Conservation (phyloP, 306 rosid genomes). For the Castanopsis chinensis region DNA sequence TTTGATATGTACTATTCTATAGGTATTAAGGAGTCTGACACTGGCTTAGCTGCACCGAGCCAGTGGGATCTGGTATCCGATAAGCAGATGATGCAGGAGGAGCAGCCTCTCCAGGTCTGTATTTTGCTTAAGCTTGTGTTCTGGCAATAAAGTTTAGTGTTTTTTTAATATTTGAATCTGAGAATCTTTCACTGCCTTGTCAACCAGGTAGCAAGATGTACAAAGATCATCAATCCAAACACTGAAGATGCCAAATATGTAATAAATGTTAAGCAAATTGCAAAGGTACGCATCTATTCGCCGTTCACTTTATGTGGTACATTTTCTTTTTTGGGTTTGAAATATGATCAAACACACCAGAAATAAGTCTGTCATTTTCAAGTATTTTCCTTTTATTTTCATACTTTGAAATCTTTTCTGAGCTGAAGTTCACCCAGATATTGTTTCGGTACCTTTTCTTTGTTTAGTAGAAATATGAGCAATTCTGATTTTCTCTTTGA, state of each 20-base stretch:
- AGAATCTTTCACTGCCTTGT: constrained; percentile 26
- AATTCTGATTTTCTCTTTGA: neutral
- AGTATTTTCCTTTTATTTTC: neutral
- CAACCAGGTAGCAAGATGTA: constrained; percentile 92
- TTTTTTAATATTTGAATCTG: neutral
- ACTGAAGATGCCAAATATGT: constrained; percentile 98
- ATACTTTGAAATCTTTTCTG: neutral
- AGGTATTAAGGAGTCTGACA: constrained; percentile 99
- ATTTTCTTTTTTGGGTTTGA: neutral
- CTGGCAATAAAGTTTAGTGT: neutral
- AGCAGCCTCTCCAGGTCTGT: constrained; percentile 95
- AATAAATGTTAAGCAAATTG: constrained; percentile 95
- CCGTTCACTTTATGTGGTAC: neutral
- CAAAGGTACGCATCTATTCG: constrained; percentile 52
- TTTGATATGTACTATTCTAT: constrained; percentile 7
- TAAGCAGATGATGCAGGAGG: constrained; percentile 99
- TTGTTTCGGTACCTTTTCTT: neutral
- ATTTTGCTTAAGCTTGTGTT: constrained; percentile 2
- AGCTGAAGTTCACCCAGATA: neutral
- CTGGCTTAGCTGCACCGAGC: constrained; percentile 99
- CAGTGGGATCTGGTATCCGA: constrained; percentile 99
- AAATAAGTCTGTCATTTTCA: neutral
- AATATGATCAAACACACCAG: neutral
- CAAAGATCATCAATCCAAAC: constrained; percentile 95
- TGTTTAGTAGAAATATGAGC: neutral